phyloP scores from a whole-genome alignment of 179 eudicot species.

The Patellifolia procumbens region DNA sequence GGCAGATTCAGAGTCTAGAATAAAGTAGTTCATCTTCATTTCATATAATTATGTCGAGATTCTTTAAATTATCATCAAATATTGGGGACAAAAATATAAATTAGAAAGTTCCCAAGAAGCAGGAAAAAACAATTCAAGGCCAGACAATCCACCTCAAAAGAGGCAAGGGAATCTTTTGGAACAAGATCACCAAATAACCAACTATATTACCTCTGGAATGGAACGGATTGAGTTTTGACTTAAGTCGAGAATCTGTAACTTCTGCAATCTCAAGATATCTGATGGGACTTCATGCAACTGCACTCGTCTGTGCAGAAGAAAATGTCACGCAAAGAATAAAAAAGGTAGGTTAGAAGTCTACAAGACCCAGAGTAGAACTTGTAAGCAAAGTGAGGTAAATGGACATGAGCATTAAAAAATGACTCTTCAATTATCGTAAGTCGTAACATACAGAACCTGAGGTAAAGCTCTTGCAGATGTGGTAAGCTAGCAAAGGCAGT shows the following conservation, averaged over 20 bases:
- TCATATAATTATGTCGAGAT: neutral
- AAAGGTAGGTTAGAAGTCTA: slow-evolving; percentile 10
- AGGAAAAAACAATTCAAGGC: neutral
- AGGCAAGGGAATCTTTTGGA: neutral
- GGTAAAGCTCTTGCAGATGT: slow-evolving; percentile 80
- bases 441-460: slow-evolving; percentile 57
- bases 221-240: slow-evolving; percentile 74
- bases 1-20: slow-evolving; percentile 10
- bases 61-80: neutral
- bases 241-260: slow-evolving; percentile 75
- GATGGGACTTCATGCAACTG: slow-evolving; percentile 70
- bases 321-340: slow-evolving; percentile 14
- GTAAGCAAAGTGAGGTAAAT: slow-evolving; percentile 7
- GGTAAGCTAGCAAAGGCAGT: slow-evolving; percentile 66
- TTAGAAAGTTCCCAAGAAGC: neutral
- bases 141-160: neutral
- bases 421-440: neutral
- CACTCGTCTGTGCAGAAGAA: slow-evolving; percentile 57
- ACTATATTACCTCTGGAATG: slow-evolving; percentile 58
- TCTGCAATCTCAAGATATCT: slow-evolving; percentile 55
- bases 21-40: neutral
- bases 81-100: neutral
- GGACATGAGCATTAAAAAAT: neutral
- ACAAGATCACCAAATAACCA: neutral
- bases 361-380: neutral